phyloP scores from a whole-genome alignment of 139 green algal genomes.

The Coelastrella sp. region DNA sequence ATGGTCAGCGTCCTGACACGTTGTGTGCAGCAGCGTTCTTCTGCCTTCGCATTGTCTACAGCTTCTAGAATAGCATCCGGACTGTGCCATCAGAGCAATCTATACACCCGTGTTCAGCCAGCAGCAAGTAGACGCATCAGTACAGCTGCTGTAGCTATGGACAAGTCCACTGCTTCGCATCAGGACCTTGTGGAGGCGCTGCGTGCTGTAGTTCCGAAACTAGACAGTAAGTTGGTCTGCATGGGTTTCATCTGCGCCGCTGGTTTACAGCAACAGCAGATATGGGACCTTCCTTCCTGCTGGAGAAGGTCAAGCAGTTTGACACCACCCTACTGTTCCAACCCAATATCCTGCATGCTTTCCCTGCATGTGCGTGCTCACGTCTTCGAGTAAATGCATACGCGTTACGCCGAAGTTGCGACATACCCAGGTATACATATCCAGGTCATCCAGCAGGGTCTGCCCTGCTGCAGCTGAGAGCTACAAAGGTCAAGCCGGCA shows the following conservation, averaged over 20 bases:
- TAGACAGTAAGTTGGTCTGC: not conserved
- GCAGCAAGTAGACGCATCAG: not conserved
- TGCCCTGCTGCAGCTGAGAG: too few species aligned
- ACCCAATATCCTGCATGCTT: too few species aligned
- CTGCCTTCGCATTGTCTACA: not conserved
- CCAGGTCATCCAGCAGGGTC: too few species aligned
- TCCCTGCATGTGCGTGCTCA: too few species aligned
- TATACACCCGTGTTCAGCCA: not conserved
- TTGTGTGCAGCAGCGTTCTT: not conserved
- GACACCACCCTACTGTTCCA: too few species aligned
- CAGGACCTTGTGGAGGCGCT: not conserved
- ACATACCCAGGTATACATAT: too few species aligned
- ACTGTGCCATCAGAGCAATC: not conserved
- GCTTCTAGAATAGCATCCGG: not conserved
- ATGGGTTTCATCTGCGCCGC: not conserved
- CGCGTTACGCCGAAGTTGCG: not conserved
- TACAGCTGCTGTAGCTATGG: not conserved
- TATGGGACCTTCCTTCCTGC: not conserved
- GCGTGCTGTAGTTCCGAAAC: not conserved
- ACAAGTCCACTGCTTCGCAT: not conserved
- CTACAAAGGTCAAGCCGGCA: slow-evolving; percentile 93
- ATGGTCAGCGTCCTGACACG: not conserved
- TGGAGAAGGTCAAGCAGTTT: too few species aligned
- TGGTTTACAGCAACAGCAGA: not conserved
- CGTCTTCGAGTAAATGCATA: not conserved